Base-by-base conservation (phyloP, 2,329 filamentous ascomycete species). In the Verticillium isaacii region DNA sequence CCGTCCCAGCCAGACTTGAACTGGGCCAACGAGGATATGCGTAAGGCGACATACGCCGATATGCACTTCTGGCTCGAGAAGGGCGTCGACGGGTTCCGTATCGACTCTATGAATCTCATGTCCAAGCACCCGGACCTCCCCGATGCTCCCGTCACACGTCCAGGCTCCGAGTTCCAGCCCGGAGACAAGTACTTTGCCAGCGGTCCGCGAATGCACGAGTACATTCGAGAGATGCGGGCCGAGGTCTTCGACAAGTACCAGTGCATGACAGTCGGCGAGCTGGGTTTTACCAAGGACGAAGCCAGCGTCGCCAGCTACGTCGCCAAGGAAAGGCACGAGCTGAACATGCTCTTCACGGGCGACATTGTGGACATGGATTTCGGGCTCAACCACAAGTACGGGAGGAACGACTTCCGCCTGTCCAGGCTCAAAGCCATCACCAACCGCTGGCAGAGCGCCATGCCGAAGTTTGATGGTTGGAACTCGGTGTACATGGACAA, bases 1-100 rank as follows among this genome's bases (percentile, higher is more conserved):
- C 78, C 78, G 0, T 81, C 85, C 61, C 88, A 90, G 67, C 87
- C 88, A 0, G 88, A 90, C 66, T 77, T 91, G 19, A 90, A 90
- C 71, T 90, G 87, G 87, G 84, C 88, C 66, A 85, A 85, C 62
- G 75, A 77, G 0, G 80, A 80, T 1, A 82, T 87, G 2, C 79
- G 85, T 25, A 72, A 82, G 58, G 86, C 85, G 0, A 82, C 89
- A 1, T 85, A 88, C 69, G 76, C 83, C 36, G 79, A 84, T 23
- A 85, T 89, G 77, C 77, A 79, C 9, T 90, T 89, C 70, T 90
- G 88, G 88, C 78, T 90, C 0, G 75, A 87, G 59, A 82, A 81
- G 29, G 86, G 86, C 1, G 82, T 85, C 0, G 80, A 83, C 60
- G 84, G 84, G 0, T 87, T 85, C 72, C 77, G 84, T 25, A 80